Evolutionary conservation across 2,329 filamentous ascomycete genomes (phyloP).

Genomic region (Fusarium brevicatenulatum): DNA sequence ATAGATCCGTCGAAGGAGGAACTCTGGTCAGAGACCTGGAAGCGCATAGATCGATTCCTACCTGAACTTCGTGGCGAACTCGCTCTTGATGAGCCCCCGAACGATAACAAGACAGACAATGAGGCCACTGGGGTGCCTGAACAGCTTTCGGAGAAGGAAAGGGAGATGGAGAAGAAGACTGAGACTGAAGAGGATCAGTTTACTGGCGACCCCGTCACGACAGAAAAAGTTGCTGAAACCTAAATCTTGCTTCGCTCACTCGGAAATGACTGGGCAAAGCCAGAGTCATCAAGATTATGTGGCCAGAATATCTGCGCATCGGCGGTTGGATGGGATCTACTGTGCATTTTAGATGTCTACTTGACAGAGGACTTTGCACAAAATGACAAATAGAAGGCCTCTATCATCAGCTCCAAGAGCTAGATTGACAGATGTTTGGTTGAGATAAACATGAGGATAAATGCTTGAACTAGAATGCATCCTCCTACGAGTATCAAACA

Average conservation of each 20-base stretch:
- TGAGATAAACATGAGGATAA: background rate
- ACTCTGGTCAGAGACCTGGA: constrained; percentile 72
- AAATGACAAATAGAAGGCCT: constrained; percentile 20
- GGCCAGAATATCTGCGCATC: background rate
- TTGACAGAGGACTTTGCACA: constrained; percentile 4
- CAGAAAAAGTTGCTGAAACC: constrained; percentile 2
- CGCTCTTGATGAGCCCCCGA: constrained; percentile 58
- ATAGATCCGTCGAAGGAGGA: constrained; percentile 64
- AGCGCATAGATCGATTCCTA: constrained; percentile 72
- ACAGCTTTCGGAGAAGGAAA: background rate
- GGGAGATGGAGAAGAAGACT: constrained; percentile 5
- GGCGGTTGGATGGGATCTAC: constrained; percentile 18
- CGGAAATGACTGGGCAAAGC: background rate
- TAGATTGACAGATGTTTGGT: background rate
- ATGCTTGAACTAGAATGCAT: background rate
- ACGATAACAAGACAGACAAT: constrained; percentile 7
- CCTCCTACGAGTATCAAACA: background rate
- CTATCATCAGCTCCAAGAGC: background rate
- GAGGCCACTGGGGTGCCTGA: background rate
- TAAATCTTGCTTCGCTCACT: background rate
- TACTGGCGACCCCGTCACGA: background rate
- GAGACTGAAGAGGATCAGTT: constrained; percentile 8
- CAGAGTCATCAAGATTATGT: background rate
- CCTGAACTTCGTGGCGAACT: constrained; percentile 69
- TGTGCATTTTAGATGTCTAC: constrained; percentile 5